A percentile compares a stretch with the other conserved stretches of the same genome.
Conservation (phyloP, 2,329 filamentous ascomycete genomes). For the Ophiocordyceps camponoti-rufipedis region DNA sequence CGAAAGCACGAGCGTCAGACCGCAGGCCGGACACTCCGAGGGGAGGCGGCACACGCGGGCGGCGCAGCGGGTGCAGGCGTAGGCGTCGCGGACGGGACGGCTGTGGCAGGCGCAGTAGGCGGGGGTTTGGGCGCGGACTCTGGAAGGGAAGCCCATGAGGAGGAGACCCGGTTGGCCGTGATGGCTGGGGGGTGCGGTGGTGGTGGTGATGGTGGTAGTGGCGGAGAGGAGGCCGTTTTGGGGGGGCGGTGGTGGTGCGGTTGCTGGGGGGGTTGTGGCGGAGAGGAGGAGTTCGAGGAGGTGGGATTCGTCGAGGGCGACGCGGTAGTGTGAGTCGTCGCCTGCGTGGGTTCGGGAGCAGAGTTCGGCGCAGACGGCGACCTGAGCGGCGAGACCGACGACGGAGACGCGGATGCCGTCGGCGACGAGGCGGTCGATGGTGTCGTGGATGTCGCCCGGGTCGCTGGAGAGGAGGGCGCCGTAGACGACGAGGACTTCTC, state of each 20-base stretch:
- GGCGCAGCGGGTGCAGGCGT: constrained; percentile 75
- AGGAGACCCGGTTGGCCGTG: constrained; percentile 49
- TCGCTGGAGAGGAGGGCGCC: constrained; percentile 82
- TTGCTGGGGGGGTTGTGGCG: constrained; percentile 75
- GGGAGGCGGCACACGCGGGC: constrained; percentile 82
- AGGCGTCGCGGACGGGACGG: constrained; percentile 64
- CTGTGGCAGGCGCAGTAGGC: constrained; percentile 88
- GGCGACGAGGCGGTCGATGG: constrained; percentile 57
- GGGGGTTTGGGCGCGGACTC: constrained; percentile 43
- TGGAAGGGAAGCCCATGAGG: constrained; percentile 96
- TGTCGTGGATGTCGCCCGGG: constrained; percentile 88
- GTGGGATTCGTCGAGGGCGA: constrained; percentile 61
- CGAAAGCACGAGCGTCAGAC: constrained; percentile 80
- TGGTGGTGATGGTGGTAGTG: too few species aligned
- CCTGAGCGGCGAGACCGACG: constrained; percentile 77
- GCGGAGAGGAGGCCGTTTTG: too few species aligned
- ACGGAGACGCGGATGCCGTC: constrained; percentile 79
- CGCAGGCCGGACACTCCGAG: constrained; percentile 78
- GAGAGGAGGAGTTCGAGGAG: constrained; percentile 79
- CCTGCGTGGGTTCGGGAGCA: constrained; percentile 76
- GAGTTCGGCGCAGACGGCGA: constrained; percentile 82
- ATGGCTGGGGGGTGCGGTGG: constrained; percentile 21
- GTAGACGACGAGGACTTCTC: constrained; percentile 83
- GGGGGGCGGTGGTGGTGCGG: constrained; percentile 11
- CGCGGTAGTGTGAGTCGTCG: constrained; percentile 56